Evolutionary conservation across 306 rosid genomes (phyloP), one percentile per base, ranked within the genome.

Genomic region (Hylodesmum podocarpum): DNA sequence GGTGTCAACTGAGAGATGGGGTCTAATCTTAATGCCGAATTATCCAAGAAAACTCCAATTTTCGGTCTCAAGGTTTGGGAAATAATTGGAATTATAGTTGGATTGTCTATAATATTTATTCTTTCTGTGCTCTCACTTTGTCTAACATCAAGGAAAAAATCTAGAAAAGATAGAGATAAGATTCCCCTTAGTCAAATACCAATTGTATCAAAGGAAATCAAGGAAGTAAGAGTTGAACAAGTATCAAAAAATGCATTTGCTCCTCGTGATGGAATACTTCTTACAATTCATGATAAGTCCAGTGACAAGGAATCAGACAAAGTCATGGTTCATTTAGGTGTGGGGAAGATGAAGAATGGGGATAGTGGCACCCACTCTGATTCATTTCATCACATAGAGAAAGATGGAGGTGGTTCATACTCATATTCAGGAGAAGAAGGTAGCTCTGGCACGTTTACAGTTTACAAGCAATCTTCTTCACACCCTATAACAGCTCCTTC

Each of bases 191-290:
- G 84, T 81, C 96, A 86, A 82, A 94, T 92, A 88, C 98, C 98
- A 33, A 53, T 80, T 27, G 83, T 89, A n/a, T 94, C 98, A 2
- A 94, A 94, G 83, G 98, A 94, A 78, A 94, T 94, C 59, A 94
- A 90, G 88, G 95, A 92, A 76, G 93, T 93, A 57, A 37, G 93
- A 78, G 93, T 93, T 37, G 97, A 91, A 87, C 98, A 91, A 82
- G 84, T 91, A 16, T 62, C 95, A 29, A 63, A 91, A 3, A 84
- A 86, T 70, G 93, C 80, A 54, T 93, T 91, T 66, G 86, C 78
- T 79, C 93, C 98, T 47, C 87, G 87, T 29, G 97, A 91, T 34
- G 97, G 98, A 78, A 91, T 93, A 76, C 88, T 93, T 63, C 90
- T 93, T 16, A 91, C 96, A 62, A 90, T 90, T 78, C 96, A 88